Percentiles rank a stretch among this genome's conserved stretches.
These are phyloP conservation scores for Lentithecium fluviatile DNA, from an alignment of 495 filamentous ascomycete species.

Conservation along the genomic window DNA sequence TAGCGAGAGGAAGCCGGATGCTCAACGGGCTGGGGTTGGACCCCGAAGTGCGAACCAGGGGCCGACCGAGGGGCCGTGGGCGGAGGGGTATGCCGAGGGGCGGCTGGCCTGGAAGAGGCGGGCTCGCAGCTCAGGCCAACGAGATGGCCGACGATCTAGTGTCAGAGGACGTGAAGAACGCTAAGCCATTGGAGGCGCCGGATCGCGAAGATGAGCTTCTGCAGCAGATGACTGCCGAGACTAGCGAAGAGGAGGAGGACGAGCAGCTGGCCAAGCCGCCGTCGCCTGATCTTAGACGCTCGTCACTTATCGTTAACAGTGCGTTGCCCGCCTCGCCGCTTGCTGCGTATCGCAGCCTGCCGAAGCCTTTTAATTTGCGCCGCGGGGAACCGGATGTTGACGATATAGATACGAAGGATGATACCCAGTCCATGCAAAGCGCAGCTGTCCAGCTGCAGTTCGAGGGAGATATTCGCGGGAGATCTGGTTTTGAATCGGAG, in stretches of 20 bases:
- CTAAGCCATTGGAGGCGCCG: background rate
- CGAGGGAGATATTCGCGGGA: background rate
- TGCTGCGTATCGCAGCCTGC: background rate
- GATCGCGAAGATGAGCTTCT: conserved; percentile 1
- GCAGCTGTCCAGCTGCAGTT: conserved; percentile 6
- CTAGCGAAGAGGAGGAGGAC: conserved; percentile 9
- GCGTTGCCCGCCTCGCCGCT: conserved; percentile 14
- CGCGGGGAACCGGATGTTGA: background rate
- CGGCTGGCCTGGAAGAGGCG: conserved; percentile 7
- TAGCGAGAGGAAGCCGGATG: conserved; percentile 3
- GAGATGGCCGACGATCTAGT: background rate
- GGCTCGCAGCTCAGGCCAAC: background rate
- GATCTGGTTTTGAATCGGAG: background rate
- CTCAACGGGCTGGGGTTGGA: background rate
- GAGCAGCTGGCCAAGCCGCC: background rate
- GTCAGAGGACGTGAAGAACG: background rate
- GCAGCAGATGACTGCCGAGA: conserved; percentile 3
- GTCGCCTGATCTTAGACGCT: conserved; percentile 16
- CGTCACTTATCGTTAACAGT: conserved; percentile 21
- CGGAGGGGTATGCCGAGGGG: conserved; percentile 5
- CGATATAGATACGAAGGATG: background rate
- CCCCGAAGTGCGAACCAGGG: background rate
- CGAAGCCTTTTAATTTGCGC: background rate
- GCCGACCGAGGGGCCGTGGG: background rate
- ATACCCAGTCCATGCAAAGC: background rate